Evolutionary conservation across 768 basidiomycete genomes (phyloP).

Genomic region (Amylocystis lapponica): DNA sequence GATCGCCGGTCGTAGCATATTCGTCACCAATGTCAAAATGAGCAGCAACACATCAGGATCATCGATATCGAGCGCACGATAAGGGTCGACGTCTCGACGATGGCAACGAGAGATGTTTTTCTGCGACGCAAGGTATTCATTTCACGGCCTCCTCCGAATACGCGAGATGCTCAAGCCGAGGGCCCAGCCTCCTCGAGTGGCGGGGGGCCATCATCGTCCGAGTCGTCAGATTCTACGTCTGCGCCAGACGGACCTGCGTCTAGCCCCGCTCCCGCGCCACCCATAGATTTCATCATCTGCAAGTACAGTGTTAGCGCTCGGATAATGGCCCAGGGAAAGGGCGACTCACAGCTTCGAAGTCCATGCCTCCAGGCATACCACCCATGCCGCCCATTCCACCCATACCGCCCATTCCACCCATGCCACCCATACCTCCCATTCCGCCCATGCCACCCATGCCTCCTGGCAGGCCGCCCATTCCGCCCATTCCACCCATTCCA

Average conservation of each 20-base stretch:
- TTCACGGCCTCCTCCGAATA: too few species aligned
- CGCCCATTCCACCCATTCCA: slow-evolving; percentile 36
- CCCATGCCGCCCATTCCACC: slow-evolving; percentile 35
- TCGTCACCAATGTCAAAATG: too few species aligned
- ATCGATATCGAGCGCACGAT: too few species aligned
- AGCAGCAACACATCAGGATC: too few species aligned
- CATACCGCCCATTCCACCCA: slow-evolving; percentile 35
- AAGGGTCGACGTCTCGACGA: too few species aligned
- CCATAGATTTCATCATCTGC: slow-evolving; percentile 39
- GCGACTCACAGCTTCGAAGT: slow-evolving; percentile 55
- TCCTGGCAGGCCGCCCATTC: slow-evolving; percentile 22
- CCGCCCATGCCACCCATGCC: slow-evolving; percentile 38
- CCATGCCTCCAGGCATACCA: slow-evolving; percentile 56
- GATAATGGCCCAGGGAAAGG: background rate
- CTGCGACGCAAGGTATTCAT: too few species aligned
- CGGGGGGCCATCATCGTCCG: slow-evolving; percentile 66
- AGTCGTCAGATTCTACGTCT: slow-evolving; percentile 35
- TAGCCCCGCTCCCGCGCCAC: slow-evolving; percentile 13
- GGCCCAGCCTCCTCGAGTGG: slow-evolving; percentile 69
- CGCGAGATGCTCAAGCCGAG: too few species aligned
- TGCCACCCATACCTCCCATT: slow-evolving; percentile 33
- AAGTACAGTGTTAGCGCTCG: background rate
- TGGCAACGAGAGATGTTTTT: too few species aligned
- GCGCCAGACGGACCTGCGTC: slow-evolving; percentile 16
- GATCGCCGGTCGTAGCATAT: too few species aligned